These are phyloP conservation scores for Pelargonium exstipulatum DNA, from an alignment of 441 rosid species.

Conservation along the genomic window DNA sequence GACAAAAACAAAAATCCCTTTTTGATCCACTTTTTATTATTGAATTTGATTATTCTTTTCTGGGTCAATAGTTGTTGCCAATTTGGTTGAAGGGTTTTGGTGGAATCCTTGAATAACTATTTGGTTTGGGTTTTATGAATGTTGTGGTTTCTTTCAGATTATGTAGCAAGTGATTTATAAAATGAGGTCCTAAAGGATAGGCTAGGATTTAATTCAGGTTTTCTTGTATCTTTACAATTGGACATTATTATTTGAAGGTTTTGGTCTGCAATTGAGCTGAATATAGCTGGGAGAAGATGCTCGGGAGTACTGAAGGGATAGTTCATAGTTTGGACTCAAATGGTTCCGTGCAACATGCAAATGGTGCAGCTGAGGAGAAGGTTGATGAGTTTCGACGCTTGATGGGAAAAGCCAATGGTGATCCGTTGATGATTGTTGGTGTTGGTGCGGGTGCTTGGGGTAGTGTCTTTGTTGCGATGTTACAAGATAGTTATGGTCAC, in stretches of 20 bases:
- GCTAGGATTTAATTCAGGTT: slow-evolving; percentile 7
- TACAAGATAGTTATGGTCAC: slow-evolving; percentile 81
- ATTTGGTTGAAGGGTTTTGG: slow-evolving; percentile 14
- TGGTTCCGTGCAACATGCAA: slow-evolving; percentile 38
- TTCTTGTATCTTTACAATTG: background rate
- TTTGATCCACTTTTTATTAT: slow-evolving; percentile 2
- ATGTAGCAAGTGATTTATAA: slow-evolving; percentile 15
- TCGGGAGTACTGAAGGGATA: slow-evolving; percentile 26
- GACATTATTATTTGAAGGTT: background rate
- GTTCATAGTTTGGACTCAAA: slow-evolving; percentile 28
- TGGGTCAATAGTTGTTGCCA: slow-evolving; percentile 19
- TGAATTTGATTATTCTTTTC: background rate
- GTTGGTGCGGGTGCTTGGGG: slow-evolving; percentile 99
- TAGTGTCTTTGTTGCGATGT: slow-evolving; percentile 81
- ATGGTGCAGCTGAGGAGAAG: slow-evolving; percentile 50
- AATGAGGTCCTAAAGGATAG: background rate
- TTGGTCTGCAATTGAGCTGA: background rate
- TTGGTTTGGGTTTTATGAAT: slow-evolving; percentile 12
- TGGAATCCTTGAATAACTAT: slow-evolving; percentile 5
- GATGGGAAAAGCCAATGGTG: slow-evolving; percentile 68
- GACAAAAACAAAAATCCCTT: slow-evolving; percentile 5
- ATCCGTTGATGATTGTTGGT: slow-evolving; percentile 78
- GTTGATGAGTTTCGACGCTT: slow-evolving; percentile 66
- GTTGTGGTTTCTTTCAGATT: slow-evolving; percentile 12
- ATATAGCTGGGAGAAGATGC: slow-evolving; percentile 30